These are phyloP conservation scores for Lagenaria siceraria DNA, from an alignment of 306 rosid species.

Conservation along the genomic window DNA sequence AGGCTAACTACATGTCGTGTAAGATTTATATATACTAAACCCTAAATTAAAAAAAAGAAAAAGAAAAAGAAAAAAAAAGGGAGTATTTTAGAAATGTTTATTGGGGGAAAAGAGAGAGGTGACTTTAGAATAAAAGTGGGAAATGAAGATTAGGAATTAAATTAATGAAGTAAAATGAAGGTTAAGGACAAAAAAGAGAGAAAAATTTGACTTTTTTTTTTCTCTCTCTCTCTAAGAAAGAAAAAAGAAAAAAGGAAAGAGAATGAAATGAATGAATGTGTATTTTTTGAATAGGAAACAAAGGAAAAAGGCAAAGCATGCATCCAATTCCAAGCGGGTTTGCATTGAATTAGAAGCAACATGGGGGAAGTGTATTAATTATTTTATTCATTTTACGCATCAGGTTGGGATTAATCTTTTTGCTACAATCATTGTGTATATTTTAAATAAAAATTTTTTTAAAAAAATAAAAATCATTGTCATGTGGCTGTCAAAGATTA, in stretches of 20 bases:
- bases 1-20: neutral
- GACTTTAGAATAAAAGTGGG: neutral
- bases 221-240: neutral
- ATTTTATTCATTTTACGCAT: slow-evolving; percentile 13
- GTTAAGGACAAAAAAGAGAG: neutral
- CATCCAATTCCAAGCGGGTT: neutral
- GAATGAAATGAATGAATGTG: neutral
- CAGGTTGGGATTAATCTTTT: slow-evolving; percentile 49
- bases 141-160: neutral
- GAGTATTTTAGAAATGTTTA: neutral
- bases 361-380: neutral
- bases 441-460: too few relatives aligned
- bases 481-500: neutral
- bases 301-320: neutral
- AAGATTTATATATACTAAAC: neutral
- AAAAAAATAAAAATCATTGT: too few relatives aligned
- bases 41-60: too few relatives aligned
- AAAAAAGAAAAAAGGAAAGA: neutral
- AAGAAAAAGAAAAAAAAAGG: too few relatives aligned
- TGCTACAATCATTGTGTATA: slow-evolving; percentile 24
- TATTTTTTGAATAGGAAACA: neutral
- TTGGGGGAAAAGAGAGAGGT: neutral
- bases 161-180: neutral
- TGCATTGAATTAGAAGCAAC: slow-evolving; percentile 1
- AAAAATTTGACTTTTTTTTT: neutral